Base-by-base conservation (phyloP, 2,329 filamentous ascomycete genomes). In the Clarireedia sp. region DNA sequence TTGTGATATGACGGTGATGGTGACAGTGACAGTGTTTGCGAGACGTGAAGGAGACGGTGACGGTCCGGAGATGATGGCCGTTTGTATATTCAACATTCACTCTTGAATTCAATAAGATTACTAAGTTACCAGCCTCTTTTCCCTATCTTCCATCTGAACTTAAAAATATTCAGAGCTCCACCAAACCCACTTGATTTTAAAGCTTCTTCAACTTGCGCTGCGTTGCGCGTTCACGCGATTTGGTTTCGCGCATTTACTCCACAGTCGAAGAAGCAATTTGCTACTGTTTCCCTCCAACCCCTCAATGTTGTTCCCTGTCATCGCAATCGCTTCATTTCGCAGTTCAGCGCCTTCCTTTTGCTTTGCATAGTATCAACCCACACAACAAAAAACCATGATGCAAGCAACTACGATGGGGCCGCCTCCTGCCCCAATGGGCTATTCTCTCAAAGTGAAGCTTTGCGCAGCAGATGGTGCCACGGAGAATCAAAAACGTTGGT, bases 371-470 rank as follows among this genome's bases (percentile, higher is more conserved):
- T 37, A 36, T 41, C 48, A 17, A 51, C 14, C 12, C n/a, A 10
- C 40, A 24, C 14, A 37, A 44, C 16, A 16, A 37, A 24, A 26
- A 10, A 7, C n/a, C 16, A 48, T 2, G 8, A 56, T 56, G 54
- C 33, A 51, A 61, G 54, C 57, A n/a, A 58, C 54, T 19, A 51
- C 56, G 41, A 67, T 68, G 62, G 57, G 57, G 2, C 63, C 66
- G 49, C 64, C 66, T 23, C 38, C 54, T 36, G 57, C 62, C 4
- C 59, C 64, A 33, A 33, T 33, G 3, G 62, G 56, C 33, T 67
- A 62, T 48, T 67, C 65, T n/a, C 64, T 67, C 9, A 55, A 63
- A 57, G 66, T 67, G 40, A 62, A 67, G 58, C 64, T 67, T 37
- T 67, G 52, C 48, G 61, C 62, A 16, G 55, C 63, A 24, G 45